Evolutionary conservation across 2,329 filamentous ascomycete species (phyloP), one percentile per base, ranked within the genome.

Genomic region (Cercospora zeae-maydis): DNA sequence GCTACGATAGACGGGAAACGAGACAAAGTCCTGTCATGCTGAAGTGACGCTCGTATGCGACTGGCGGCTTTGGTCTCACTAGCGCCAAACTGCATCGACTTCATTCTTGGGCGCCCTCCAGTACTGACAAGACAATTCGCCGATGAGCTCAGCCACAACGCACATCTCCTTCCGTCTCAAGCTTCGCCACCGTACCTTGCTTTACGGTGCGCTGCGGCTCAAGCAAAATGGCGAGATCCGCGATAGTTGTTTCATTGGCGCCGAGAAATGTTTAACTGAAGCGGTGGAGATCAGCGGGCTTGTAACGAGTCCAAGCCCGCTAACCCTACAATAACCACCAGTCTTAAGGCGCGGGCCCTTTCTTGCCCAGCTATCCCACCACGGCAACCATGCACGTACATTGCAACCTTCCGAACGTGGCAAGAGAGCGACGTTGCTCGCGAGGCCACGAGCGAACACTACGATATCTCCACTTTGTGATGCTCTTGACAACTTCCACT

Each of bases 351-450:
- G 19, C 37, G 21, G 30, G 30, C n/a, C 24, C 54, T 57, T 45
- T 57, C 54, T 57, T 24, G 54, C 54, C 33, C 21, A 57, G 34
- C 36, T 42, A 10, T 57, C 54, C 33, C 54, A 13, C 24, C 37
- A 57, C 45, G 54, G 36, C 33, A 24, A 19, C 24, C 37, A 57
- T 57, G 54, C 54, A 57, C 21, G 54, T 36, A 57, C 9, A 31
- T 33, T 57, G 36, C 54, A 57, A 57, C 54, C 54, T 57, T 57
- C 54, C 54, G 4, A 39, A 39, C 54, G 54, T 57, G 54, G 54
- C 36, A 42, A 57, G 37, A 57, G 54, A 57, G 54, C 54, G 54
- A 57, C 54, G 42, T 45, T 27, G 16, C 34, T 39, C 34, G 54
- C 54, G 54, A 57, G 54, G 19, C 16, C 36, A 42, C 54, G 54